Evolutionary conservation across 2,329 filamentous ascomycete genomes (phyloP).

Genomic region (Phoma sp.): DNA sequence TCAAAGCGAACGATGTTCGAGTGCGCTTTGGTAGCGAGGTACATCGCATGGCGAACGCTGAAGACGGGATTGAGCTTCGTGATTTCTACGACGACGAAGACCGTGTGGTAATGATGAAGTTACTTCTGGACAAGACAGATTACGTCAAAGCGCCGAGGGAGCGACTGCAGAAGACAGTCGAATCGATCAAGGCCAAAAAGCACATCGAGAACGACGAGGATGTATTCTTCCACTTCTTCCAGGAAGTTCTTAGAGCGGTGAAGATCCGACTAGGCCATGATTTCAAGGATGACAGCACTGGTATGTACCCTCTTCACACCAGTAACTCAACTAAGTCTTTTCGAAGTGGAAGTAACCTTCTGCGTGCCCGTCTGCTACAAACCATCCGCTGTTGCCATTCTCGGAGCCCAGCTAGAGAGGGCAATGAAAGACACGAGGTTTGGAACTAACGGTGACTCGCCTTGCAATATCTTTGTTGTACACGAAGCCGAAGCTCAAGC

Average conservation of each 20-base stretch:
- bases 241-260: background rate
- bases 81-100: background rate
- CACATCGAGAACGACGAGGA: conserved; percentile 14
- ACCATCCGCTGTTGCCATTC: conserved; percentile 4
- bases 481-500: conserved; percentile 29
- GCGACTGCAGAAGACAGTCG: background rate
- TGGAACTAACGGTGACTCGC: background rate
- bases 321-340: background rate
- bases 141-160: conserved; percentile 1
- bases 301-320: background rate
- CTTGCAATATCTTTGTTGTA: conserved; percentile 21
- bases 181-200: background rate
- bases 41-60: conserved; percentile 4
- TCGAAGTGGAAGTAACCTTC: conserved; percentile 17
- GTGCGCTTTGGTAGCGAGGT: conserved; percentile 15
- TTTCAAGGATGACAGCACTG: conserved; percentile 1
- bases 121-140: conserved; percentile 11
- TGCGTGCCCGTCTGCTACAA: conserved; percentile 22
- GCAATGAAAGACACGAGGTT: conserved; percentile 16
- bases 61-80: background rate
- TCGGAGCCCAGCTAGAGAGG: conserved; percentile 9
- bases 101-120: conserved; percentile 10
- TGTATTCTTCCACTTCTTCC: conserved; percentile 8
- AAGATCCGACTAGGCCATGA: background rate
- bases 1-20: background rate